A percentile compares a stretch with the other conserved stretches of the same genome.
Evolutionary conservation across 345 rosid genomes (phyloP).

Genomic region (Eucalyptus pumila): DNA sequence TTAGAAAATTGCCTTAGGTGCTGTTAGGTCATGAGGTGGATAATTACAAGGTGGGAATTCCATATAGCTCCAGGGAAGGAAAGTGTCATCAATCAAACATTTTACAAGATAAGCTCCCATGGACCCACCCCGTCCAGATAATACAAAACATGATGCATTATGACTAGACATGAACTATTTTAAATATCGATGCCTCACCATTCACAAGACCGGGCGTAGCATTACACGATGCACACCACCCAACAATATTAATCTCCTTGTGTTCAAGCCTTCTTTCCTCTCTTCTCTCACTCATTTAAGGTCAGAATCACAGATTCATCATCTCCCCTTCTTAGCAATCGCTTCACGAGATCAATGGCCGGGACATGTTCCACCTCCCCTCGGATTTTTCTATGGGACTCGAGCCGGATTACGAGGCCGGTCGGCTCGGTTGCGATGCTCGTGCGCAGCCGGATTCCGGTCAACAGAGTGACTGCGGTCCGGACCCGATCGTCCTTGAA

Average conservation of each 20-base stretch:
- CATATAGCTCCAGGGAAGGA: not conserved
- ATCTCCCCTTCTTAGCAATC: not conserved
- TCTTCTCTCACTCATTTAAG: not conserved
- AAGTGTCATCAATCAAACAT: not conserved
- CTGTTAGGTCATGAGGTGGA: not conserved
- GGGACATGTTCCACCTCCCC: slow-evolving; percentile 22
- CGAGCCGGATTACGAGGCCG: slow-evolving; percentile 6
- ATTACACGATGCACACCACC: not conserved
- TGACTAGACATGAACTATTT: not conserved
- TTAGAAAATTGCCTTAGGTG: not conserved
- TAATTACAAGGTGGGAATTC: not conserved
- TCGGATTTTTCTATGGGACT: slow-evolving; percentile 6
- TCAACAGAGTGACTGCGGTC: slow-evolving; percentile 8
- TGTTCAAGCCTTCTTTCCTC: not conserved
- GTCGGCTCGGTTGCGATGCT: slow-evolving; percentile 16
- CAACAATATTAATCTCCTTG: not conserved
- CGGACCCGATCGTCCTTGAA: slow-evolving; percentile 38
- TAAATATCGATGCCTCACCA: not conserved
- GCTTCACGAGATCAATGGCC: slow-evolving; percentile 21
- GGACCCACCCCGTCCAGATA: not conserved
- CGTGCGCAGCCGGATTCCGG: slow-evolving; percentile 13
- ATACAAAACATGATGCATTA: not conserved
- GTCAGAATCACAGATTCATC: not conserved
- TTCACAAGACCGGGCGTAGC: not conserved
- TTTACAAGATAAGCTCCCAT: not conserved